Evolutionary conservation across 2,329 filamentous ascomycete species (phyloP).

Genomic region (Clonostachys sp.): DNA sequence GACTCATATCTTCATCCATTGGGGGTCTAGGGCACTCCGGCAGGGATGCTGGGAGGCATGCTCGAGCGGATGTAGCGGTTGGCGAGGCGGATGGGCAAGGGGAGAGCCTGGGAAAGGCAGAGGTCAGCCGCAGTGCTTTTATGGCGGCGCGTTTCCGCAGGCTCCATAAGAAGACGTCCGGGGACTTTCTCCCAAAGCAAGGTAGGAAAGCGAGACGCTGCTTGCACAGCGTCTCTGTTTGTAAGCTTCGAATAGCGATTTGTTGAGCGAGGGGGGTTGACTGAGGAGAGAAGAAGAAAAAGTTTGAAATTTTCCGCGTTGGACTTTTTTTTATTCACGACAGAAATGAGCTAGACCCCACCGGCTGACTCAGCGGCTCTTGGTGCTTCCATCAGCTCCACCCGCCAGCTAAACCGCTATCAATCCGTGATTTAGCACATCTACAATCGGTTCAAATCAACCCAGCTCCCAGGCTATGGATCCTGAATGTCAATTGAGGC

Average conservation of each 20-base stretch:
- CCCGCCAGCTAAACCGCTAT: neutral
- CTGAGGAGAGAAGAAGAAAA: neutral
- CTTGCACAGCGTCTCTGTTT: slow-evolving; percentile 60
- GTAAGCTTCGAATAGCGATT: slow-evolving; percentile 99
- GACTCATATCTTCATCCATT: slow-evolving; percentile 90
- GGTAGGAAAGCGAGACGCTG: slow-evolving; percentile 28
- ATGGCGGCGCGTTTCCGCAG: slow-evolving; percentile 99
- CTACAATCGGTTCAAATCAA: no score
- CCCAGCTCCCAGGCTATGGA: no score
- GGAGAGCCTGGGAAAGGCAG: slow-evolving; percentile 41
- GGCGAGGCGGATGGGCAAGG: slow-evolving; percentile 27
- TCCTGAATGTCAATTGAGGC: no score
- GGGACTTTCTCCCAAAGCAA: slow-evolving; percentile 99
- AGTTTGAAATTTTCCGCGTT: no score
- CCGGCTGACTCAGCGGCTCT: neutral
- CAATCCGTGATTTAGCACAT: neutral
- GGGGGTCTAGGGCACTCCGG: slow-evolving; percentile 35
- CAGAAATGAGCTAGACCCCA: neutral
- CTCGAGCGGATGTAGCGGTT: slow-evolving; percentile 40
- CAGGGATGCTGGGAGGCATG: slow-evolving; percentile 17
- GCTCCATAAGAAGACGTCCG: slow-evolving; percentile 65
- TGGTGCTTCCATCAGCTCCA: neutral
- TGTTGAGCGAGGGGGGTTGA: slow-evolving; percentile 88
- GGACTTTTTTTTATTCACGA: neutral
- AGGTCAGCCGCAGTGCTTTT: slow-evolving; percentile 96